Evolutionary conservation across 2,329 filamentous ascomycete species (phyloP).

Genomic region (Alternaria triticina): DNA sequence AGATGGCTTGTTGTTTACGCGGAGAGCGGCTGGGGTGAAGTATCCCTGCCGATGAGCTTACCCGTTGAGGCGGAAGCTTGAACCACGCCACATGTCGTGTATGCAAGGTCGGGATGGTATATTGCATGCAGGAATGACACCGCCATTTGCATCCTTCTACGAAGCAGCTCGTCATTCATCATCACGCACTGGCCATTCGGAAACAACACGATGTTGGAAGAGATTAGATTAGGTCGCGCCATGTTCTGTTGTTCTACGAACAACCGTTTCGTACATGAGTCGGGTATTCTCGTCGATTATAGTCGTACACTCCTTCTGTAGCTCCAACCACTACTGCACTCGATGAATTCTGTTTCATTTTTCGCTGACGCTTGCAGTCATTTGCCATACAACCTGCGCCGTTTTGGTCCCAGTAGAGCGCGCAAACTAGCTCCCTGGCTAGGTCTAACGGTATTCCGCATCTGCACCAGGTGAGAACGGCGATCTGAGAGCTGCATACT

Average conservation of each 20-base stretch:
- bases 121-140: constrained; percentile 21
- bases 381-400: background rate
- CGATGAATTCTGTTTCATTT: background rate
- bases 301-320: background rate
- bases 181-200: background rate
- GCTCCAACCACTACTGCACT: background rate
- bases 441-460: background rate
- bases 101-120: constrained; percentile 18
- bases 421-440: background rate
- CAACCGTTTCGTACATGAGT: background rate
- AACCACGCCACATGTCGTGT: constrained; percentile 21
- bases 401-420: background rate
- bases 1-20: constrained; percentile 26
- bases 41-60: constrained; percentile 23
- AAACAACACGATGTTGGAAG: background rate
- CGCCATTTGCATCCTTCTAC: background rate
- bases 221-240: background rate
- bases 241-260: background rate
- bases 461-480: background rate
- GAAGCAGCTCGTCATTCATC: background rate
- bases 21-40: constrained; percentile 31
- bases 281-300: background rate
- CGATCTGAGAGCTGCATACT: background rate
- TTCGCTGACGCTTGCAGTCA: background rate
- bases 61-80: constrained; percentile 30